These are phyloP conservation scores for Solanum chacoense DNA, from an alignment of 305 asterid species.

Conservation along the genomic window DNA sequence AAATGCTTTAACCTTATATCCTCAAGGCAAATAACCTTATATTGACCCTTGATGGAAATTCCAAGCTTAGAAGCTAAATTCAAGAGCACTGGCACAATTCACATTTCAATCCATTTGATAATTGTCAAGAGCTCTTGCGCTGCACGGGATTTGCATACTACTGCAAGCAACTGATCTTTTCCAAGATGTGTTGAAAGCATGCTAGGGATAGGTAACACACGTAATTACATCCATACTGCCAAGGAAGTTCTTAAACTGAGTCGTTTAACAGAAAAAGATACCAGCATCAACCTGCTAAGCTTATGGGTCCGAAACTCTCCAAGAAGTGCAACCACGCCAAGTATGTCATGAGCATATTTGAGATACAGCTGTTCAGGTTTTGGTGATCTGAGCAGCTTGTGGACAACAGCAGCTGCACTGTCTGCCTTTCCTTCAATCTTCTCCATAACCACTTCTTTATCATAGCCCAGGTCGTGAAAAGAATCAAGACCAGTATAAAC, in stretches of 20 bases:
- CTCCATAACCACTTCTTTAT: conserved; percentile 8
- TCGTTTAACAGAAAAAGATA: not conserved
- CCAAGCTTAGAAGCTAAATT: conserved; percentile 19
- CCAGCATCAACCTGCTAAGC: conserved; percentile 48
- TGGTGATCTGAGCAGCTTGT: conserved; percentile 14
- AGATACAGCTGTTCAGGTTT: not conserved
- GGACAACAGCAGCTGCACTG: conserved; percentile 35
- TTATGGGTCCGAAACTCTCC: conserved; percentile 31
- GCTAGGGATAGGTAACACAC: not conserved
- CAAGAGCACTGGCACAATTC: conserved; percentile 4
- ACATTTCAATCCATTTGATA: conserved; percentile 4
- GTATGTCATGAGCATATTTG: conserved; percentile 10
- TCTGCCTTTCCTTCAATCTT: conserved; percentile 19
- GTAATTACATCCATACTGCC: not conserved
- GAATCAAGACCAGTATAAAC: conserved; percentile 11
- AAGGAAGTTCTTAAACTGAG: not conserved
- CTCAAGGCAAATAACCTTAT: conserved; percentile 32
- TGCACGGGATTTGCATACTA: conserved; percentile 34
- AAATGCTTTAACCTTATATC: conserved; percentile 31
- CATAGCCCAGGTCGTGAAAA: not conserved
- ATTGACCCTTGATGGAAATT: conserved; percentile 15
- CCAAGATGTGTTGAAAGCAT: conserved; percentile 41
- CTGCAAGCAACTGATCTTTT: conserved; percentile 29
- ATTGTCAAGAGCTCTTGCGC: conserved; percentile 20
- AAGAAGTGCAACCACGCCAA: conserved; percentile 52